These are phyloP conservation scores for Umbelopsis ramanniana DNA, from an alignment of 192 early-diverging fungal genomes.

Conservation along the genomic window DNA sequence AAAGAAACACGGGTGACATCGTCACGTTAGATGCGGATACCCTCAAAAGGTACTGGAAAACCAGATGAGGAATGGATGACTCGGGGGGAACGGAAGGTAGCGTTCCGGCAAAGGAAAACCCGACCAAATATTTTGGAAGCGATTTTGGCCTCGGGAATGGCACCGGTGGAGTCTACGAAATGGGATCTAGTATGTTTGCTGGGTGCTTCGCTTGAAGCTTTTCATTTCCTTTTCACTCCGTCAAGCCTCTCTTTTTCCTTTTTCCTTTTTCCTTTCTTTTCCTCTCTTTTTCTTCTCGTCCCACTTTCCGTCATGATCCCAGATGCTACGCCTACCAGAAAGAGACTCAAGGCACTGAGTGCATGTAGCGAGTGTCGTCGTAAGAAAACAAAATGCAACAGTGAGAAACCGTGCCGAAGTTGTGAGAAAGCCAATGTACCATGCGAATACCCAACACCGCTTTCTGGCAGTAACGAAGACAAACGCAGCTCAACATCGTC, in stretches of 20 bases:
- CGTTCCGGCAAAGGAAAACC: neutral
- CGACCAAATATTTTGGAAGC: no score
- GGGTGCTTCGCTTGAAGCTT: neutral
- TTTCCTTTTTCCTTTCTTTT: neutral
- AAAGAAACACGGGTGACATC: neutral
- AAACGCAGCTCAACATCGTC: constrained; percentile 8
- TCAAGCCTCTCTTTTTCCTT: neutral
- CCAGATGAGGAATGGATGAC: neutral
- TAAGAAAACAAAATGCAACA: constrained; percentile 37
- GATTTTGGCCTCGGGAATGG: no score
- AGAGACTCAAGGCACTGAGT: constrained; percentile 32
- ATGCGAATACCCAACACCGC: constrained; percentile 20
- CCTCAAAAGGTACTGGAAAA: neutral
- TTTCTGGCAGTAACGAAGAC: neutral
- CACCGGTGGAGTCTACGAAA: no score
- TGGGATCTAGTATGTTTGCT: neutral
- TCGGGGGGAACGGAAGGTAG: neutral
- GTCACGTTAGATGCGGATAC: neutral
- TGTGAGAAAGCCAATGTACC: constrained; percentile 26
- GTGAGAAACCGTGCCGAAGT: constrained; percentile 28
- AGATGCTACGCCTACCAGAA: constrained; percentile 26
- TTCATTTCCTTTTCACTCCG: neutral
- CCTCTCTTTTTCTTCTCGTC: neutral
- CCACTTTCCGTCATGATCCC: neutral
- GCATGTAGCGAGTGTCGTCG: constrained; percentile 33